phyloP scores from a whole-genome alignment of 331 rosid genomes.

The Spiraea crenata region DNA sequence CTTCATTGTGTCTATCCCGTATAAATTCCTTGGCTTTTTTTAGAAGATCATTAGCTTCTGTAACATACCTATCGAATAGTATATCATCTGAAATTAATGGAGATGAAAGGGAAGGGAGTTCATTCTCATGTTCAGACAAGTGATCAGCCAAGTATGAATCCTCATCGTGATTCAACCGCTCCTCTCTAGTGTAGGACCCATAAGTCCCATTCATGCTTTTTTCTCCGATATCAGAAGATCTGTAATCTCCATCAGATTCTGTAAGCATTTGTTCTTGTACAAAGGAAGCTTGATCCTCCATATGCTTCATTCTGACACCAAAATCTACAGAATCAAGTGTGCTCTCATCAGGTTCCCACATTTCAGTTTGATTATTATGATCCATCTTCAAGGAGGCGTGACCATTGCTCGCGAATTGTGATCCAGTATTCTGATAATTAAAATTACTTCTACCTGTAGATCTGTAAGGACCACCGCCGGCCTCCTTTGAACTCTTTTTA shows the following conservation, averaged over 20 bases:
- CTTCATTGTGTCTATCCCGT: constrained; percentile 48
- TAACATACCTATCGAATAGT: constrained; percentile 64
- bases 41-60: constrained; percentile 72
- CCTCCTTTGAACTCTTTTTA: constrained; percentile 32
- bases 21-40: constrained; percentile 70
- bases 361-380: constrained; percentile 36
- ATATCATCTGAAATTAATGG: constrained; percentile 60
- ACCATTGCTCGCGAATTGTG: constrained; percentile 42
- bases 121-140: constrained; percentile 39
- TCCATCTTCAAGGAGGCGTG: constrained; percentile 51
- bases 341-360: constrained; percentile 48
- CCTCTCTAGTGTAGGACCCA: constrained; percentile 31
- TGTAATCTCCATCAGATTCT: constrained; percentile 33
- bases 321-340: constrained; percentile 49
- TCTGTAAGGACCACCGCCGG: constrained; percentile 21
- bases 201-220: constrained; percentile 23
- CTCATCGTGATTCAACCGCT: constrained; percentile 24
- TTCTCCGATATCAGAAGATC: constrained; percentile 33
- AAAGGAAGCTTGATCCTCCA: constrained; percentile 55
- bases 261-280: constrained; percentile 49
- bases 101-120: constrained; percentile 39
- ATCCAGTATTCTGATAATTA: constrained; percentile 39
- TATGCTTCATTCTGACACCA: constrained; percentile 46
- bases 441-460: constrained; percentile 34
- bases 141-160: constrained; percentile 28